A percentile compares a stretch with the other conserved stretches of the same genome.
Evolutionary conservation across 1,284 basidiomycete species (phyloP).

Genomic region (Tetrapyrgos nigripes): DNA sequence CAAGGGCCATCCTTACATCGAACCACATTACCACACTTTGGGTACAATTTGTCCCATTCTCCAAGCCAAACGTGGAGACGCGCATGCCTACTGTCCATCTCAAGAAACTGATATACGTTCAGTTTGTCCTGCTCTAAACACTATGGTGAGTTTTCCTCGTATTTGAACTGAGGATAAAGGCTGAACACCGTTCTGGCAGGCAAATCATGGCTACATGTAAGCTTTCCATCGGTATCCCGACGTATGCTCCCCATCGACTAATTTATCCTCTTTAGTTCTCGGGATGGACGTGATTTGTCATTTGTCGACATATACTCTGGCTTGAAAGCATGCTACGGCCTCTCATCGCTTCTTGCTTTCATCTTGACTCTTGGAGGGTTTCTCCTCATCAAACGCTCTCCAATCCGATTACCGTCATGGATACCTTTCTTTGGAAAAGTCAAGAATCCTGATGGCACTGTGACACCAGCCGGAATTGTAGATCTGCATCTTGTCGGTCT

Average conservation of each 20-base stretch:
- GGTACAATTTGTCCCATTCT: not conserved
- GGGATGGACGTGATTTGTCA: constrained; percentile 21
- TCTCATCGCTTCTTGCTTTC: constrained; percentile 18
- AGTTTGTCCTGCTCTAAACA: constrained; percentile 21
- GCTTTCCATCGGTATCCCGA: not conserved
- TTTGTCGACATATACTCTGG: constrained; percentile 17
- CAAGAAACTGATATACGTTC: constrained; percentile 30
- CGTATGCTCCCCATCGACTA: not conserved
- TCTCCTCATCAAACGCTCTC: constrained; percentile 11
- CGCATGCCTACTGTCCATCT: constrained; percentile 32
- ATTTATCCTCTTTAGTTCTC: constrained; percentile 11
- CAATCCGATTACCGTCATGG: constrained; percentile 10
- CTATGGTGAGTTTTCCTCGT: constrained; percentile 8
- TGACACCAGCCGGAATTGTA: constrained; percentile 9
- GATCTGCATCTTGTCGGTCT: constrained; percentile 20
- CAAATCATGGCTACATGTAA: constrained; percentile 24
- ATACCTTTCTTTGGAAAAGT: not conserved
- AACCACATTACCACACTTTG: not conserved
- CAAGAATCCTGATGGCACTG: constrained; percentile 14
- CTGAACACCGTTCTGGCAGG: not conserved
- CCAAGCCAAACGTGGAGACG: not conserved
- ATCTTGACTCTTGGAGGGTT: constrained; percentile 21
- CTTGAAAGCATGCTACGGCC: constrained; percentile 20
- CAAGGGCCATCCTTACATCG: not conserved
- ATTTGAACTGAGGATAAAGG: not conserved